Evolutionary conservation across 805 yeast species (phyloP).

Genomic region (Candida tibetensis): DNA sequence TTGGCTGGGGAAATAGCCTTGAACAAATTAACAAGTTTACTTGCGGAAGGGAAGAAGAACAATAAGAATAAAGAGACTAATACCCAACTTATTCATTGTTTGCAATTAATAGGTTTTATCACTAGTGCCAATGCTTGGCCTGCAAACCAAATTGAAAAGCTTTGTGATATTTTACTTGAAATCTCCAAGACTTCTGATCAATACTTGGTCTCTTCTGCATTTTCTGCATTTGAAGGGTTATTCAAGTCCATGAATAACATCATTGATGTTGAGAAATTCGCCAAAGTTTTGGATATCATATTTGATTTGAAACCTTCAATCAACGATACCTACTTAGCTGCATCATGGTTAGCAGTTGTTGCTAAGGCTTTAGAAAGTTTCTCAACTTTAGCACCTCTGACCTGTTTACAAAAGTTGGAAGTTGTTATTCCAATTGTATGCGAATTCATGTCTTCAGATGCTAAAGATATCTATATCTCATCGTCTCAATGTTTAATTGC

Average conservation of each 20-base stretch:
- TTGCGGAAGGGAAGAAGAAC: conserved; percentile 33
- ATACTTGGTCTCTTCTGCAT: conserved; percentile 75
- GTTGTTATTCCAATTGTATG: conserved; percentile 46
- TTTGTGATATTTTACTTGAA: conserved; percentile 74
- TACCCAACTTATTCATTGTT: conserved; percentile 64
- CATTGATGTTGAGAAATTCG: conserved; percentile 61
- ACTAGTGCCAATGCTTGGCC: conserved; percentile 86
- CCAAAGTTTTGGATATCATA: conserved; percentile 64
- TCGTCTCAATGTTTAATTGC: conserved; percentile 89
- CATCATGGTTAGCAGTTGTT: conserved; percentile 92
- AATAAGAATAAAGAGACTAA: conserved; percentile 49
- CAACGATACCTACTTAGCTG: conserved; percentile 82
- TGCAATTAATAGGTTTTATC: conserved; percentile 73
- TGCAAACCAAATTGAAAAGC: conserved; percentile 55
- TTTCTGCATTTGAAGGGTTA: conserved; percentile 78
- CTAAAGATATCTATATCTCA: conserved; percentile 61
- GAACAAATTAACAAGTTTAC: conserved; percentile 46
- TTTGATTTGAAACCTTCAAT: conserved; percentile 77
- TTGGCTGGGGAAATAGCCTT: conserved; percentile 68
- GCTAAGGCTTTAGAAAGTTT: conserved; percentile 67
- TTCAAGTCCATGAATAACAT: conserved; percentile 63
- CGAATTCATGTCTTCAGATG: conserved; percentile 66
- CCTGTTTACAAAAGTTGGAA: conserved; percentile 57
- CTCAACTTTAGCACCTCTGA: conserved; percentile 31
- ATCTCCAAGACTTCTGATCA: conserved; percentile 83